These are phyloP conservation scores for Xanthoconium separans DNA, from an alignment of 1,284 basidiomycete genomes.

Conservation along the genomic window DNA sequence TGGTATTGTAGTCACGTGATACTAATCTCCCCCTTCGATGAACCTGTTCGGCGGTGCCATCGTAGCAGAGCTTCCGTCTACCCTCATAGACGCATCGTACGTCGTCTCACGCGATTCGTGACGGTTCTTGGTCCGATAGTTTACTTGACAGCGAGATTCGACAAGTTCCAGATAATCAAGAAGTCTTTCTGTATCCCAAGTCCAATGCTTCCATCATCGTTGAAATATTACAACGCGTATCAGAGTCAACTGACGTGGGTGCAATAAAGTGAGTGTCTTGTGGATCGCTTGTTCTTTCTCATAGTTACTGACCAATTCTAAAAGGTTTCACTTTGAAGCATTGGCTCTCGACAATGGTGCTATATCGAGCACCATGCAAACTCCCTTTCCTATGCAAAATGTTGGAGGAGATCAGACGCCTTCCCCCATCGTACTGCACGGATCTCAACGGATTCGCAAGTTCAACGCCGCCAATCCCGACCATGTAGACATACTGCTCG, in stretches of 20 bases:
- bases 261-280: slow-evolving; percentile 61
- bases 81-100: slow-evolving; percentile 86
- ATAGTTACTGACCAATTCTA: slow-evolving; percentile 10
- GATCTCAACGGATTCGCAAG: slow-evolving; percentile 73
- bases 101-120: slow-evolving; percentile 40
- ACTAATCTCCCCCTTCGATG: background rate
- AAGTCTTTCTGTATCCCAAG: slow-evolving; percentile 83
- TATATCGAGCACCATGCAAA: slow-evolving; percentile 45
- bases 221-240: slow-evolving; percentile 80
- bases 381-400: slow-evolving; percentile 35
- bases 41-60: slow-evolving; percentile 83
- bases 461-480: slow-evolving; percentile 62
- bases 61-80: slow-evolving; percentile 53
- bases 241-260: slow-evolving; percentile 47
- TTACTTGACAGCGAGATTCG: slow-evolving; percentile 68
- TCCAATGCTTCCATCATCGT: slow-evolving; percentile 73
- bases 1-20: slow-evolving; percentile 20
- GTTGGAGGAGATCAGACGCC: slow-evolving; percentile 51
- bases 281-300: background rate
- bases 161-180: slow-evolving; percentile 96
- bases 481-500: slow-evolving; percentile 76
- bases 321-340: slow-evolving; percentile 88
- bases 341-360: slow-evolving; percentile 93
- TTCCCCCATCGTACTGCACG: slow-evolving; percentile 60
- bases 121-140: background rate